These are phyloP conservation scores for Pythium insidiosum DNA, from an alignment of 352 stramenopile species.

Conservation along the genomic window DNA sequence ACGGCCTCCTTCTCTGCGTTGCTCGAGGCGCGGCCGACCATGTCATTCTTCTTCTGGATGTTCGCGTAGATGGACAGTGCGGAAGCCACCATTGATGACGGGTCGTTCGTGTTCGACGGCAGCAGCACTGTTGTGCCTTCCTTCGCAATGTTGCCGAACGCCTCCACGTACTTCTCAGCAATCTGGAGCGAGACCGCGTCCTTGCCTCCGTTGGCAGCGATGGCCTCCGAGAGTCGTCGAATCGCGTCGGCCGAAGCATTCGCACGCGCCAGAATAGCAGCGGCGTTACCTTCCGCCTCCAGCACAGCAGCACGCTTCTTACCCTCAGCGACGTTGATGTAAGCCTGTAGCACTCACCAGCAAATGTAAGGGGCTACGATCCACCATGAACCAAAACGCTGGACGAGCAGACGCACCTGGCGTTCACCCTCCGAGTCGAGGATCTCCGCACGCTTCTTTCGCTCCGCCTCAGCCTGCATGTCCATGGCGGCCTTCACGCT, in stretches of 20 bases:
- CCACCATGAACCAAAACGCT: not conserved
- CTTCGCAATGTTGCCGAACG: constrained; percentile 88
- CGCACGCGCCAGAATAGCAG: constrained; percentile 76
- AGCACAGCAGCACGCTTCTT: constrained; percentile 85
- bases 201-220: constrained; percentile 52
- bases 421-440: constrained; percentile 87
- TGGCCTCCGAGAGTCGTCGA: constrained; percentile 58
- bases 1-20: constrained; percentile 13
- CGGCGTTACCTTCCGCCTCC: constrained; percentile 79
- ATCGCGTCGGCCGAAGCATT: constrained; percentile 81
- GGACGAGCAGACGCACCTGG: constrained; percentile 21
- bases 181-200: constrained; percentile 83
- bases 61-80: constrained; percentile 84
- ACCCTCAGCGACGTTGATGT: constrained; percentile 89
- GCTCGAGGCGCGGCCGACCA: constrained; percentile 2
- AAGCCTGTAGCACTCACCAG: constrained; percentile 22
- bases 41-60: constrained; percentile 75
- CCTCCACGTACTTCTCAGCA: constrained; percentile 89
- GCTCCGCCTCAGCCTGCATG: constrained; percentile 90
- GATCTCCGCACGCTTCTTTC: constrained; percentile 88
- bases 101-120: constrained; percentile 73
- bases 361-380: not conserved
- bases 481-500: constrained; percentile 88
- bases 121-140: constrained; percentile 84
- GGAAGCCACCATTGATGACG: constrained; percentile 85